A percentile compares a stretch with the other conserved stretches of the same genome.
These are phyloP conservation scores for Chytridium lagenaria DNA, from an alignment of 371 early-diverging fungal genomes.

Conservation along the genomic window DNA sequence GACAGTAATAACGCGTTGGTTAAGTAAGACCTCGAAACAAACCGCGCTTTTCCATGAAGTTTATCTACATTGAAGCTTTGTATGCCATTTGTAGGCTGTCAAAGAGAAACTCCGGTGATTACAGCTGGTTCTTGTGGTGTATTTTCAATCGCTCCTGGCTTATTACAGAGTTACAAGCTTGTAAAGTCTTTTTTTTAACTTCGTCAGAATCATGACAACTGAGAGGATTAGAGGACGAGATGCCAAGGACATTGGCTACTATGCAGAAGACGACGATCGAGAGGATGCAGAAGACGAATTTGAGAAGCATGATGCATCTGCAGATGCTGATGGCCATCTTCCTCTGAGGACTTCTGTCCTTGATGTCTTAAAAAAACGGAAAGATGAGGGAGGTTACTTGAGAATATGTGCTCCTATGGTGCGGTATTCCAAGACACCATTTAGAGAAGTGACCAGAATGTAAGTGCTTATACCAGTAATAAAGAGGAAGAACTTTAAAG, in stretches of 20 bases:
- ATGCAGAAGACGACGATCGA: neutral
- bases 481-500: neutral
- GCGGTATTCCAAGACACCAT: constrained; percentile 94
- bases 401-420: constrained; percentile 95
- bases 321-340: neutral
- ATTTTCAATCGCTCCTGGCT: no score
- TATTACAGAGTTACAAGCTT: no score
- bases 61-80: no score
- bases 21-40: no score
- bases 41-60: no score
- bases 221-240: constrained; percentile 13
- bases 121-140: no score
- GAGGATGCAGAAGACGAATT: neutral
- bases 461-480: constrained; percentile 43
- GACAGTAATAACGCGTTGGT: no score
- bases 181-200: no score
- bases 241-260: constrained; percentile 9
- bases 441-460: constrained; percentile 85
- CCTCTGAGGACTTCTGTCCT: constrained; percentile 25
- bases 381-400: constrained; percentile 34
- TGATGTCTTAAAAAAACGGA: constrained; percentile 21
- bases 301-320: neutral
- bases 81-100: no score
- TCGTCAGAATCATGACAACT: neutral
- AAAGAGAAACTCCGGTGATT: no score